Base-by-base conservation (phyloP, 2,329 filamentous ascomycete species). In the Colletotrichum sp. region DNA sequence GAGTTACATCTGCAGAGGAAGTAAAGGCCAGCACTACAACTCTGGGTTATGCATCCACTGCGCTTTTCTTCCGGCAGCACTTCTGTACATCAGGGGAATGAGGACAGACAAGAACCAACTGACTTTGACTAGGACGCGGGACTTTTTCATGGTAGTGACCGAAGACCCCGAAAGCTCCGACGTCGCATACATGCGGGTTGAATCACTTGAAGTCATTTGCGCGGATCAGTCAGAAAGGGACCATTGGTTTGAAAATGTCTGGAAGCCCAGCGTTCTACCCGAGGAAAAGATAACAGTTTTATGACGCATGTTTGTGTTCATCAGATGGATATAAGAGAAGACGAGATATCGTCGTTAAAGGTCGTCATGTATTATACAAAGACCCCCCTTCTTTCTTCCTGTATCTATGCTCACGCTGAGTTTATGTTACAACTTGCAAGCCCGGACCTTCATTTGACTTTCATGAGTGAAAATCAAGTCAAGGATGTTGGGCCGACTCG, bases 321-420 rank as follows among this genome's bases (percentile, higher is more conserved):
- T 52, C 0, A 8, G 0, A 8, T 22, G n/a, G 10, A 52, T 13
- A 0, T 52, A 1, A 3, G 44, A 52, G 44, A 52, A 48, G 44
- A 48, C 1, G 10, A 3, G 6, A 48, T 22, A 2, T n/a, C 3
- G 4, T 48, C 6, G 44, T 48, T 22, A 12, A 22, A 22, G 2
- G 44, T 48, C n/a, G 6, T 48, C 7, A 48, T 2, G 10, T 52
- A 22, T 3, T 52, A 8, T 52, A 22, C n/a, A 22, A 22, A 52
- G 10, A 0, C 2, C n/a, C 0, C 9, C 10, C 0, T 12, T 22
- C n/a, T 48, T 0, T 48, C 44, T 12, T n/a, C 0, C 10, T 12
- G 2, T 18, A 7, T 48, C 0, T 5, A 52, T 52, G 44, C 44
- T 52, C 44, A 10, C 18, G n/a, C 0, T 24, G 44, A 52, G 0